A percentile compares a stretch with the other conserved stretches of the same genome.
phyloP scores from a whole-genome alignment of 2,329 filamentous ascomycete genomes.

The Pseudocercospora fuligena region DNA sequence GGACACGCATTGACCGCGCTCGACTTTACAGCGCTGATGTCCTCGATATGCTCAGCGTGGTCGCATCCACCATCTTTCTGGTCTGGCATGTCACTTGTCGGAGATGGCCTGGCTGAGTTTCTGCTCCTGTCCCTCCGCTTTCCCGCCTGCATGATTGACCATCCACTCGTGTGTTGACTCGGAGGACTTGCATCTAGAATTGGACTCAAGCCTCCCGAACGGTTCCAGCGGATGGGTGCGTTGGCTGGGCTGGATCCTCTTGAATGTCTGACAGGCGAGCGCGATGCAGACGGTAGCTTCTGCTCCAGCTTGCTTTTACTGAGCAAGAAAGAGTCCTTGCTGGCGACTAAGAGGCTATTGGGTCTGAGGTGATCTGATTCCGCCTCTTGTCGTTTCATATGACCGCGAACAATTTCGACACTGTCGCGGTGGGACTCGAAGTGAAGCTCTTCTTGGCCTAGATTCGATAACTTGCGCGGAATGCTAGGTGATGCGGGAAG shows the following conservation, averaged over 20 bases:
- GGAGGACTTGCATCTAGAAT: conserved; percentile 41
- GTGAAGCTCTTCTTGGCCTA: conserved; percentile 30
- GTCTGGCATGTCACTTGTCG: background rate
- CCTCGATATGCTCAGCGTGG: background rate
- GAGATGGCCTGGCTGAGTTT: background rate
- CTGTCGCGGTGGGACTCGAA: conserved; percentile 38
- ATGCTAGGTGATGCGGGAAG: conserved; percentile 27
- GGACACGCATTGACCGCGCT: background rate
- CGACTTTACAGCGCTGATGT: background rate
- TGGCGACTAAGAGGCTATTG: conserved; percentile 28
- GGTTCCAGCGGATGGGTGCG: conserved; percentile 16
- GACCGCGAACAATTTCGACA: conserved; percentile 35
- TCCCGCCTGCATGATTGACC: conserved; percentile 2
- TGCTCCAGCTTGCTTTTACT: conserved; percentile 34
- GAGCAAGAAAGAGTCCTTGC: conserved; percentile 37
- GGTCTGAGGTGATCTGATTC: conserved; percentile 28
- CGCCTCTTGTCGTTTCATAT: conserved; percentile 26
- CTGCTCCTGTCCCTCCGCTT: conserved; percentile 9
- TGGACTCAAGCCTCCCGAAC: conserved; percentile 35
- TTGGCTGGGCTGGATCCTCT: background rate
- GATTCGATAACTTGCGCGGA: conserved; percentile 27
- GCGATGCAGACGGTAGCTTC: conserved; percentile 24
- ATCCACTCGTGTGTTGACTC: conserved; percentile 12
- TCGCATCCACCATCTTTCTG: conserved; percentile 7
- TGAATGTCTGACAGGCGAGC: background rate